Base-by-base conservation (phyloP, 2,329 filamentous ascomycete species). In the Aspergillus sp. region DNA sequence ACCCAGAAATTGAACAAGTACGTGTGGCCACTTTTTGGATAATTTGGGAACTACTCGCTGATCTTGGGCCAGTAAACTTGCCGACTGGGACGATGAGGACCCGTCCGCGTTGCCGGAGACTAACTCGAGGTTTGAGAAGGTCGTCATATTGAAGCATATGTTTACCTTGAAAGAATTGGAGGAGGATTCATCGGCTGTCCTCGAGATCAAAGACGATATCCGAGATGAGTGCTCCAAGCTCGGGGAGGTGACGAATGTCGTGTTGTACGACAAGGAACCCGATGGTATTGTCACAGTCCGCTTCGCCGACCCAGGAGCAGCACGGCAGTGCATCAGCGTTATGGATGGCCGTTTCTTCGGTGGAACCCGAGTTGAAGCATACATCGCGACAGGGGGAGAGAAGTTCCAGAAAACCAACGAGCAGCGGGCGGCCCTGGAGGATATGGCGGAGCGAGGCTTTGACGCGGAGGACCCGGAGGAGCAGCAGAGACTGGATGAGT, bases 151-250 rank as follows among this genome's bases (percentile, higher is more conserved):
- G 42, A 85, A 85, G 53, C 79, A 93, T 62, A 93, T 94, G 81
- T 98, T 98, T 61, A 93, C 86, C 1, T 69, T 89, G 26, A 57
- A 80, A 40, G 85, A 94, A 63, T 69, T 96, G 15, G 79, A 86
- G 46, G 83, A 93, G 52, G 88, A 96, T 49, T 78, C 83, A 2
- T 78, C 78, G 1, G 83, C 82, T 1, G 72, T 93, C 38, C 67
- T 93, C 24, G 89, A 96, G 42, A 93, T 96, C 64, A 93, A 93
- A 55, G 82, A 94, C 56, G 91, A 98, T 54, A 84, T 96, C 35
- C 75, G 84, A 28, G 85, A 94, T 31, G 88, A 94, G 60, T 93
- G 86, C 57, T 71, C 75, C 36, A 93, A 93, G 61, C 67, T 91
- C 10, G 91, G 91, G 3, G 71, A 80, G 15, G 85, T 96, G 22